A percentile compares a stretch with the other conserved stretches of the same genome.
Evolutionary conservation across 2,329 filamentous ascomycete genomes (phyloP).

Genomic region (Phyllosticta capitalensis): DNA sequence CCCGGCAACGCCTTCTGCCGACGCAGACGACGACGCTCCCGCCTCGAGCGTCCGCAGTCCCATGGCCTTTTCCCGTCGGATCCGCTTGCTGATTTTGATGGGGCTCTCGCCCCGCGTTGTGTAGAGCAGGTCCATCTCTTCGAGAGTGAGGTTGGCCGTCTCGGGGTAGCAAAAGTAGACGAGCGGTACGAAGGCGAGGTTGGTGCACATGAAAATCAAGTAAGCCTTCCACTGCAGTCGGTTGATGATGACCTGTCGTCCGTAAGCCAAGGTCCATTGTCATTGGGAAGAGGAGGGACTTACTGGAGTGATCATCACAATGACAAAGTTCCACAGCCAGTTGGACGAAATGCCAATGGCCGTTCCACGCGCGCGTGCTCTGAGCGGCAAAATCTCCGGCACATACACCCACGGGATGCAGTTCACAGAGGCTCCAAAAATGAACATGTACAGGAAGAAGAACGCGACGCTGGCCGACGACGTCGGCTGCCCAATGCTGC

Average conservation of each 20-base stretch:
- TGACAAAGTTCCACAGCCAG: slow-evolving; percentile 21
- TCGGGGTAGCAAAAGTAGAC: slow-evolving; percentile 28
- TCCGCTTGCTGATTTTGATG: slow-evolving; percentile 9
- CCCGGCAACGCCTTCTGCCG: neutral
- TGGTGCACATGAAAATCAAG: slow-evolving; percentile 10
- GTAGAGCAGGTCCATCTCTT: slow-evolving; percentile 27
- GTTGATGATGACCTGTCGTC: slow-evolving; percentile 11
- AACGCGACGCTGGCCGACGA: slow-evolving; percentile 34
- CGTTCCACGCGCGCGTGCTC: slow-evolving; percentile 26
- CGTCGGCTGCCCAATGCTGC: slow-evolving; percentile 21
- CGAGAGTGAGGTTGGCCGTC: slow-evolving; percentile 25
- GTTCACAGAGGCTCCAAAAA: slow-evolving; percentile 43
- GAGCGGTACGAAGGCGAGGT: slow-evolving; percentile 10
- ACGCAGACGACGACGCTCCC: neutral
- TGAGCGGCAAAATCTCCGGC: slow-evolving; percentile 31
- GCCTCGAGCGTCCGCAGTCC: slow-evolving; percentile 1
- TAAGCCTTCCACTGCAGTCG: slow-evolving; percentile 9
- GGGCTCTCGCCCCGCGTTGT: slow-evolving; percentile 5
- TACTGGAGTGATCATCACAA: slow-evolving; percentile 13
- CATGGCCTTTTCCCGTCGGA: slow-evolving; percentile 6
- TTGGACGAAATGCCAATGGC: slow-evolving; percentile 29
- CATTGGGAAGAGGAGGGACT: slow-evolving; percentile 32
- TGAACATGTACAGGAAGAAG: slow-evolving; percentile 45
- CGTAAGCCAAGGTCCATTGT: slow-evolving; percentile 19
- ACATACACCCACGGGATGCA: slow-evolving; percentile 35